Evolutionary conservation across 148 eudicot species (phyloP).

Genomic region (Cornus controversa): DNA sequence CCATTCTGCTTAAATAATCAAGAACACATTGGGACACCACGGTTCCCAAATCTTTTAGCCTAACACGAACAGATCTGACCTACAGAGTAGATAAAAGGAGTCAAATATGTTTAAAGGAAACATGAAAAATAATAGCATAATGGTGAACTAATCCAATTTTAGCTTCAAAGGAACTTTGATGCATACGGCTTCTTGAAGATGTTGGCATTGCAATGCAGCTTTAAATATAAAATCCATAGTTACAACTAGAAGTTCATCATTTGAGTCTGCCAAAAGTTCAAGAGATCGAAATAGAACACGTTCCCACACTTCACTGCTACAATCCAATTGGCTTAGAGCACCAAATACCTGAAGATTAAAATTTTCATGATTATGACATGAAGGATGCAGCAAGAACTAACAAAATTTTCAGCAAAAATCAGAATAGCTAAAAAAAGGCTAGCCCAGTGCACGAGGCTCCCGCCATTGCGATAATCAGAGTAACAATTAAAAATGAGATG

Average conservation of each 20-base stretch:
- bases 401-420: background rate
- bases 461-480: background rate
- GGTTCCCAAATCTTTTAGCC: constrained; percentile 80
- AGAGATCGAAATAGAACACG: constrained; percentile 70
- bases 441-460: too few relatives aligned
- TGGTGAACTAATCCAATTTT: background rate
- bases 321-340: constrained; percentile 92
- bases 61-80: constrained; percentile 81
- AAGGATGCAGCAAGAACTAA: background rate
- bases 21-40: constrained; percentile 88
- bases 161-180: constrained; percentile 4
- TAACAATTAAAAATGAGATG: background rate
- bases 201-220: constrained; percentile 92
- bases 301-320: constrained; percentile 94
- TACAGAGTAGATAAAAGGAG: constrained; percentile 32
- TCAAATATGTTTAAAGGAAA: constrained; percentile 5
- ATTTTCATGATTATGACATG: background rate
- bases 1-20: constrained; percentile 75
- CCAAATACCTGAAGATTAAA: constrained; percentile 67
- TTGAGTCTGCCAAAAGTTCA: constrained; percentile 67
- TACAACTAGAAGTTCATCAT: constrained; percentile 83
- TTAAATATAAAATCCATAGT: constrained; percentile 81
- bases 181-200: constrained; percentile 92
- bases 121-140: constrained; percentile 6
- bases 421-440: too few relatives aligned